phyloP scores from a whole-genome alignment of 2,329 filamentous ascomycete species.

The Microsporum canis region DNA sequence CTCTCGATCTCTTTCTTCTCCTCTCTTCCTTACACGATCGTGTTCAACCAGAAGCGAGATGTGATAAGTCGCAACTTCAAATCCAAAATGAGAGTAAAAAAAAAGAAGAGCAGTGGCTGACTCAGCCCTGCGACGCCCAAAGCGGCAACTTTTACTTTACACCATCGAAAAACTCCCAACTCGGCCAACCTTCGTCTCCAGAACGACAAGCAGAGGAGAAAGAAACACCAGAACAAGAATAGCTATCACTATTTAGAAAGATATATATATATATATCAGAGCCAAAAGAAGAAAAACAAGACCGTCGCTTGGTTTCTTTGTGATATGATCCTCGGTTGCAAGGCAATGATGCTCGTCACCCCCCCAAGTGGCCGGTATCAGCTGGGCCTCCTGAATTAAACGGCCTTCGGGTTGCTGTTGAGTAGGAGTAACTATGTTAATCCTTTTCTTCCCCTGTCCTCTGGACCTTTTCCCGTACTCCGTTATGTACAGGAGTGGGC shows the following conservation, averaged over 20 bases:
- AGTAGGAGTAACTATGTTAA: neutral
- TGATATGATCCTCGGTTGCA: neutral
- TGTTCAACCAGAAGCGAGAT: neutral
- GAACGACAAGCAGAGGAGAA: neutral
- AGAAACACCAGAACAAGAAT: neutral
- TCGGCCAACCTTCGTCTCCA: constrained; percentile 1
- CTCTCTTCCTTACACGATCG: neutral
- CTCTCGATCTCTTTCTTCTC: neutral
- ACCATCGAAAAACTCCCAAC: neutral
- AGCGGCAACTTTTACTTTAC: constrained; percentile 1
- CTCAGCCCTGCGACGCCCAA: constrained; percentile 2
- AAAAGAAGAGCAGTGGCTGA: neutral
- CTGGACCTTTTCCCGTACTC: neutral
- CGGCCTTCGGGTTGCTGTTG: neutral
- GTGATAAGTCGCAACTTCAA: neutral
- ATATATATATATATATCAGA: no score
- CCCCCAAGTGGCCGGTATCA: neutral
- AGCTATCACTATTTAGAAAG: neutral
- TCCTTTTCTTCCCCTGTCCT: neutral
- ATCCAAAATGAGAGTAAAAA: neutral
- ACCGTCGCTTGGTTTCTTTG: neutral
- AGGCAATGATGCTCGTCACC: neutral
- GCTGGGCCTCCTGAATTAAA: neutral
- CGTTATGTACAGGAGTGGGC: neutral
- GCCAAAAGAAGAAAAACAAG: neutral